phyloP scores from a whole-genome alignment of 2,329 filamentous ascomycete genomes.

The Colletotrichum tabaci region DNA sequence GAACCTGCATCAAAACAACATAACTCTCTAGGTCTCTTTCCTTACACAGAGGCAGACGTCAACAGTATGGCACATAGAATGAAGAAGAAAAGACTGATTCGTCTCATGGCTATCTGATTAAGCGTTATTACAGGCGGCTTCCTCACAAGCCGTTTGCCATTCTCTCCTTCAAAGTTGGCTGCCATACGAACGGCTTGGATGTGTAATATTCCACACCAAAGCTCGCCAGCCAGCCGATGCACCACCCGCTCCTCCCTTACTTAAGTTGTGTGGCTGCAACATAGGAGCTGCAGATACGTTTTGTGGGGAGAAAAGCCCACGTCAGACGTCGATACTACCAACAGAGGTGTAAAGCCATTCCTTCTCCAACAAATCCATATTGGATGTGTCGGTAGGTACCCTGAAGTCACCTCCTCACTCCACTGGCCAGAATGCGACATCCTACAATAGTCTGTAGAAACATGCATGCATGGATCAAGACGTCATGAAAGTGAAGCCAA shows the following conservation, averaged over 20 bases:
- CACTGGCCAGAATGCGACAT: background rate
- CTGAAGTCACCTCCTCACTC: background rate
- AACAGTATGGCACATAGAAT: background rate
- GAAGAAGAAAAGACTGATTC: background rate
- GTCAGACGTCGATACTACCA: background rate
- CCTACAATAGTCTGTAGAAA: background rate
- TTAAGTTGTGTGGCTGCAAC: background rate
- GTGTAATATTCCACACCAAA: background rate
- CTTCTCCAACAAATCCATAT: background rate
- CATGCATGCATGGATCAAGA: slow-evolving; percentile 16
- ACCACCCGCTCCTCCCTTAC: no score
- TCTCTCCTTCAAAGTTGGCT: background rate
- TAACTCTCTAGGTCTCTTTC: no score
- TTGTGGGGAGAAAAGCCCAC: background rate
- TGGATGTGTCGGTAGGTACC: background rate
- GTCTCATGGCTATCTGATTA: slow-evolving; percentile 21
- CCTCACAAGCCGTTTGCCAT: background rate
- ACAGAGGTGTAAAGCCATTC: background rate
- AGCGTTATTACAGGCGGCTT: slow-evolving; percentile 30
- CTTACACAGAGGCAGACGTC: background rate
- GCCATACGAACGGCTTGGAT: background rate
- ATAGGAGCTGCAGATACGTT: background rate
- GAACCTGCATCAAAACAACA: no score
- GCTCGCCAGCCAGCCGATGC: no score
- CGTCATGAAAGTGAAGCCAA: slow-evolving; percentile 9